A percentile compares a stretch with the other conserved stretches of the same genome.
phyloP scores from a whole-genome alignment of 2,329 filamentous ascomycete species.

The Trichoderma sp. region DNA sequence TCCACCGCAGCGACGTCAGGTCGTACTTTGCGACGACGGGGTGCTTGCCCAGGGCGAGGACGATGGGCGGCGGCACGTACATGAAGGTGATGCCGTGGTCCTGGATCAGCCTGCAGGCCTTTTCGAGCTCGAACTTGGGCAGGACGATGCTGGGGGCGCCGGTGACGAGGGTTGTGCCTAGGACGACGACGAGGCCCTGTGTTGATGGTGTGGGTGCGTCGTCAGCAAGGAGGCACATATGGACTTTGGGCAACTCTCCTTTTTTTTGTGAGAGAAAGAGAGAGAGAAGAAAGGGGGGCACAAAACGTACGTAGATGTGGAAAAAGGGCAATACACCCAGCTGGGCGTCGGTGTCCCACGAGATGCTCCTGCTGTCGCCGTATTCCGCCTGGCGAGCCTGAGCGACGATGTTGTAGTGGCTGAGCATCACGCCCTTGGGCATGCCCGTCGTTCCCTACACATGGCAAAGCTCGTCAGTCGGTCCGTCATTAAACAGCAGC shows the following conservation, averaged over 20 bases:
- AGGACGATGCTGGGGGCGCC: conserved; percentile 74
- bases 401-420: conserved; percentile 78
- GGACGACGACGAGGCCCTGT: conserved; percentile 40
- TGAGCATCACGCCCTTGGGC: conserved; percentile 88
- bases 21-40: conserved; percentile 80
- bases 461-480: too few species aligned
- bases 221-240: not conserved
- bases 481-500: too few species aligned
- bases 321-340: conserved; percentile 86
- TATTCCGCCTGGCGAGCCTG: conserved; percentile 63
- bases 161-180: conserved; percentile 48
- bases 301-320: conserved; percentile 77
- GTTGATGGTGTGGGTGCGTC: too few species aligned
- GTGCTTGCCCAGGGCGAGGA: conserved; percentile 78
- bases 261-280: too few species aligned
- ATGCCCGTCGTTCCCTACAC: conserved; percentile 76
- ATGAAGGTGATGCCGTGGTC: conserved; percentile 73
- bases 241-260: too few species aligned
- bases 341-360: conserved; percentile 69
- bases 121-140: conserved; percentile 76
- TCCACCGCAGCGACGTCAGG: conserved; percentile 74
- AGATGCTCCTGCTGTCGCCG: conserved; percentile 56
- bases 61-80: conserved; percentile 83
- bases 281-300: too few species aligned
- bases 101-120: conserved; percentile 76